Evolutionary conservation across 306 rosid genomes (phyloP), one percentile per base, ranked within the genome.

Genomic region (Rosa multiflora): DNA sequence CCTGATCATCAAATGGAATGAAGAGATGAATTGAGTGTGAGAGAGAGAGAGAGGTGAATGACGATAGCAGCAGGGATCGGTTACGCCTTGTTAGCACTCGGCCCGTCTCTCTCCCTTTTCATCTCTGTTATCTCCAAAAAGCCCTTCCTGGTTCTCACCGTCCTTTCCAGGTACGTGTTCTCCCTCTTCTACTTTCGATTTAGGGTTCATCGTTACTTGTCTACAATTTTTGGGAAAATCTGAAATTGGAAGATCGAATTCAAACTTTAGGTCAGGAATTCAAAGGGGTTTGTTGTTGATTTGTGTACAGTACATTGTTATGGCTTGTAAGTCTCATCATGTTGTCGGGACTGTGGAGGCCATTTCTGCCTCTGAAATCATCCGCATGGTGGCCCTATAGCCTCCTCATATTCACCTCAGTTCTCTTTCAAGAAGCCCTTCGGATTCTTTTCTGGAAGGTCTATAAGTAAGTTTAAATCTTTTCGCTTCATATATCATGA

Each of bases 251-350:
- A 32, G 37, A 32, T 32, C 37, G 37, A 32, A 32, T 32, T 32
- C 3, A 32, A 32, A 32, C 37, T 32, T 32, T 2, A 32, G 37
- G 37, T 32, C 37, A 32, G 37, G 37, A 32, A 32, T 18, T 55
- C 61, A 23, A 26, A 10, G 12, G 3, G 15, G 55, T 21, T 26
- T 58, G 56, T 21, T 7, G 32, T 32, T 49, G 1, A 49, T 3
- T 51, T 51, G 20, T 44, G 5, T 12, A 51, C 82, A 94, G 98
- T 76, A 89, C 97, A 39, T 85, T 94, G 79, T 43, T 94, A 72
- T 94, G 98, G 98, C 97, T 94, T 35, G 85, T 90, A 2, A 94
- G 97, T 83, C 86, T 94, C 88, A 94, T 94, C 15, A 75, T 90
- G 79, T 79, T 94, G 73, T 89, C 98, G 75, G 97, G 86, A 62